Percentiles rank a stretch among this genome's conserved stretches.
phyloP scores from a whole-genome alignment of 768 basidiomycete species.

The Boletus fagicola region DNA sequence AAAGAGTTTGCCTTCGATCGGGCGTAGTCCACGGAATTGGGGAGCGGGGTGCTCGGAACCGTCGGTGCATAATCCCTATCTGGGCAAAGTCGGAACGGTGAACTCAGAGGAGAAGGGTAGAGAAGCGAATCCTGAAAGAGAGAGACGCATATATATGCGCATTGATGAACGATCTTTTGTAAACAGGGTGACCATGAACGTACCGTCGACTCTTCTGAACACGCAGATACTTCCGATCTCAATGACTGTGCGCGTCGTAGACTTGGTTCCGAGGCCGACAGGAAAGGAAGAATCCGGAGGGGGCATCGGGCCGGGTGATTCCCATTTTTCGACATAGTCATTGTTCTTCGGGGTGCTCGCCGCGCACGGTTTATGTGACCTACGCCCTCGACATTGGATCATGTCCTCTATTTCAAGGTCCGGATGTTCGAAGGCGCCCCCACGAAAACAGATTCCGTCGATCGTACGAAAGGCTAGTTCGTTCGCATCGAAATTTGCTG shows the following conservation, averaged over 20 bases:
- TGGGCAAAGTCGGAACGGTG: neutral
- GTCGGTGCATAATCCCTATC: conserved; percentile 21
- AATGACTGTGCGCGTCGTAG: conserved; percentile 41
- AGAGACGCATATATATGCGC: conserved; percentile 13
- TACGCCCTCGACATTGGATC: neutral
- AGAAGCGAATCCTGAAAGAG: conserved; percentile 9
- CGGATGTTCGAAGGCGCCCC: neutral
- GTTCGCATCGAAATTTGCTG: neutral
- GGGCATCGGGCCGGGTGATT: neutral
- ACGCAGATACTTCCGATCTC: conserved; percentile 28
- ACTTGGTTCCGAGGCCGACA: conserved; percentile 26
- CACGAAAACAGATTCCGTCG: neutral
- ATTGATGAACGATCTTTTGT: neutral
- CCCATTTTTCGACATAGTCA: neutral
- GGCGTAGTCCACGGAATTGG: conserved; percentile 20
- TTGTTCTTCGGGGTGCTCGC: conserved; percentile 10
- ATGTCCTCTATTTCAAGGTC: neutral
- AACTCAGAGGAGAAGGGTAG: conserved; percentile 6
- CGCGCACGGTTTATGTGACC: neutral
- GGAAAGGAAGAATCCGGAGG: conserved; percentile 29
- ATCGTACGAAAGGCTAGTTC: neutral
- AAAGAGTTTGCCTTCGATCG: conserved; percentile 26
- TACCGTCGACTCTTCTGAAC: conserved; percentile 11
- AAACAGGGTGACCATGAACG: neutral
- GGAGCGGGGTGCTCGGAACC: conserved; percentile 27